A percentile compares a stretch with the other conserved stretches of the same genome.
Conservation (phyloP, 2,329 filamentous ascomycete genomes). For the Pseudogymnoascus sp. region DNA sequence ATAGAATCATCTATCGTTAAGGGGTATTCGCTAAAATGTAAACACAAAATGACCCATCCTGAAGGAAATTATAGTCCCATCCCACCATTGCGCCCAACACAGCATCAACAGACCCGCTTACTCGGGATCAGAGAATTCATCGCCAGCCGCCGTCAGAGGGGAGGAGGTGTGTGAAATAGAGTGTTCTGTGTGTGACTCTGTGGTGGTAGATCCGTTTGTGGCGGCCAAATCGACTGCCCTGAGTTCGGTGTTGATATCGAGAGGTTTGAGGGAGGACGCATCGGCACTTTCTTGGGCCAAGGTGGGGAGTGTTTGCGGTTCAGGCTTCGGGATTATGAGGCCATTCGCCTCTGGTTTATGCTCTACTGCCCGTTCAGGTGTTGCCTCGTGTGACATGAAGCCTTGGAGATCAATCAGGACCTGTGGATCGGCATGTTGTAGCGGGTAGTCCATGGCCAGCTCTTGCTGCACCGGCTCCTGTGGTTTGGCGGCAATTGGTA, state of each 20-base stretch:
- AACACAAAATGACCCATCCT: neutral
- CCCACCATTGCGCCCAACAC: neutral
- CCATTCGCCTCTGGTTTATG: neutral
- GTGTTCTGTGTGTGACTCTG: neutral
- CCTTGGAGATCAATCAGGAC: neutral
- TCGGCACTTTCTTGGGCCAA: neutral
- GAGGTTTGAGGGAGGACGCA: neutral
- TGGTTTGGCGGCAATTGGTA: neutral
- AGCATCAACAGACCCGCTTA: neutral
- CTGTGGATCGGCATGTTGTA: neutral
- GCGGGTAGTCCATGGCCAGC: neutral
- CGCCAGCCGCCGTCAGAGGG: neutral
- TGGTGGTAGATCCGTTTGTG: neutral
- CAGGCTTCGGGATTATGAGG: neutral
- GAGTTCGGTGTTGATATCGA: neutral
- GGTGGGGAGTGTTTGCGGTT: neutral
- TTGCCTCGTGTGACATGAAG: neutral
- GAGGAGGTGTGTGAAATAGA: neutral
- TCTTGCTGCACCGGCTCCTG: neutral
- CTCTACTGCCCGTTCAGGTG: neutral
- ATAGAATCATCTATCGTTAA: neutral
- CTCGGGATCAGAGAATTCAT: neutral
- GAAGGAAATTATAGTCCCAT: neutral
- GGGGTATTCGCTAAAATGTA: neutral
- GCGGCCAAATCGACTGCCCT: neutral